Percentiles rank a stretch among this genome's conserved stretches.
Evolutionary conservation across 1,284 basidiomycete species (phyloP).

Genomic region (Sporisorium sorghi): DNA sequence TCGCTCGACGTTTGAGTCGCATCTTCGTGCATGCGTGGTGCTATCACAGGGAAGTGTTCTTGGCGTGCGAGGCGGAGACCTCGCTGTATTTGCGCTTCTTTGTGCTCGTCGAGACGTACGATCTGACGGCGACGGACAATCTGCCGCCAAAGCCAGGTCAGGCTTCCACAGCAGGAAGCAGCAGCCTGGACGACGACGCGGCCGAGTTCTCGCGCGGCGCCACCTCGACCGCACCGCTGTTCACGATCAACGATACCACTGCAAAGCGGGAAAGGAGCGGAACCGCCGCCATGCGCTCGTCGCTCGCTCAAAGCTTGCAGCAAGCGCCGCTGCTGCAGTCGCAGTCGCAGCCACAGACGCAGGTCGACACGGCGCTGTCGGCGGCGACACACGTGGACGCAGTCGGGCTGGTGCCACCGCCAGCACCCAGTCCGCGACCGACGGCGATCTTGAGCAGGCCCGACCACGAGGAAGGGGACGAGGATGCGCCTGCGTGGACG

Average conservation of each 20-base stretch:
- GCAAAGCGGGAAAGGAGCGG: conserved; percentile 37
- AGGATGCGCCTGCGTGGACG: conserved; percentile 28
- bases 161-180: not conserved
- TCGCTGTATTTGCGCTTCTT: conserved; percentile 91
- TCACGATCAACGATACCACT: conserved; percentile 30
- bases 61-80: conserved; percentile 88
- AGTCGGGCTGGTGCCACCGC: conserved; percentile 45
- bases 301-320: conserved; percentile 20
- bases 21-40: conserved; percentile 93
- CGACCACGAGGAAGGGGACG: conserved; percentile 43
- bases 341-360: conserved; percentile 1
- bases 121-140: conserved; percentile 72
- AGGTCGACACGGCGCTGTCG: not conserved
- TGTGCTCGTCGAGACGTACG: conserved; percentile 82
- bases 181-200: conserved; percentile 3
- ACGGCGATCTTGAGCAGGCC: conserved; percentile 42
- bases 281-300: conserved; percentile 29
- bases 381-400: conserved; percentile 21
- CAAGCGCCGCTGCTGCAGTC: not conserved
- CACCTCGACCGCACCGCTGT: conserved; percentile 7
- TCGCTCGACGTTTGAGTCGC: conserved; percentile 87
- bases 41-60: conserved; percentile 83
- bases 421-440: conserved; percentile 45
- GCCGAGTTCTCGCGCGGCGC: conserved; percentile 34
- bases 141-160: conserved; percentile 38